Evolutionary conservation across 495 filamentous ascomycete species (phyloP).

Genomic region (Platismatia glauca): DNA sequence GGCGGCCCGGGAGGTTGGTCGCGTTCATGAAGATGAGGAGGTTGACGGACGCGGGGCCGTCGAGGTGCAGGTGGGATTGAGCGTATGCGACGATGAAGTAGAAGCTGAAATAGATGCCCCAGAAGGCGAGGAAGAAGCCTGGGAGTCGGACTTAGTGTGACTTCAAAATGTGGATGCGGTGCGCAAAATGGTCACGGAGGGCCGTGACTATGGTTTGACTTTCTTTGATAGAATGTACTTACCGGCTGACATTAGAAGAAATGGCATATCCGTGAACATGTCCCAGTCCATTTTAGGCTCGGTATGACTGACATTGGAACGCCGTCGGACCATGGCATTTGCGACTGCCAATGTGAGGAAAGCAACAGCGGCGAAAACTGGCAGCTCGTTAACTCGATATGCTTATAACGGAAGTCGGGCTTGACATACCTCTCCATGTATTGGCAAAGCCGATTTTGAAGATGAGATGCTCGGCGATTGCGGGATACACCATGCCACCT

Average conservation of each 20-base stretch:
- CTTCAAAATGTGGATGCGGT: neutral
- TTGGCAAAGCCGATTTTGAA: constrained; percentile 64
- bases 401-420: neutral
- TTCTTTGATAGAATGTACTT: neutral
- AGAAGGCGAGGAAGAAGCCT: constrained; percentile 56
- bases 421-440: constrained; percentile 34
- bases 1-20: constrained; percentile 52
- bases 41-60: constrained; percentile 33
- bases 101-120: constrained; percentile 62
- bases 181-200: neutral
- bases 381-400: neutral
- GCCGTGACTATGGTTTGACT: neutral
- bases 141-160: neutral
- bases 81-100: constrained; percentile 51
- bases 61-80: constrained; percentile 19
- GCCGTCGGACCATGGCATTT: neutral
- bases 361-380: constrained; percentile 7
- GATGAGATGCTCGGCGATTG: constrained; percentile 58
- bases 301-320: constrained; percentile 43
- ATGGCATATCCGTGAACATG: constrained; percentile 57
- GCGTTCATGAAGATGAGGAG: constrained; percentile 68
- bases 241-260: constrained; percentile 49
- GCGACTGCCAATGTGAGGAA: neutral
- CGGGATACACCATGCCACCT: constrained; percentile 67
- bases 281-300: constrained; percentile 52